phyloP scores from a whole-genome alignment of 495 filamentous ascomycete genomes.

The Venustampulla echinocandica region DNA sequence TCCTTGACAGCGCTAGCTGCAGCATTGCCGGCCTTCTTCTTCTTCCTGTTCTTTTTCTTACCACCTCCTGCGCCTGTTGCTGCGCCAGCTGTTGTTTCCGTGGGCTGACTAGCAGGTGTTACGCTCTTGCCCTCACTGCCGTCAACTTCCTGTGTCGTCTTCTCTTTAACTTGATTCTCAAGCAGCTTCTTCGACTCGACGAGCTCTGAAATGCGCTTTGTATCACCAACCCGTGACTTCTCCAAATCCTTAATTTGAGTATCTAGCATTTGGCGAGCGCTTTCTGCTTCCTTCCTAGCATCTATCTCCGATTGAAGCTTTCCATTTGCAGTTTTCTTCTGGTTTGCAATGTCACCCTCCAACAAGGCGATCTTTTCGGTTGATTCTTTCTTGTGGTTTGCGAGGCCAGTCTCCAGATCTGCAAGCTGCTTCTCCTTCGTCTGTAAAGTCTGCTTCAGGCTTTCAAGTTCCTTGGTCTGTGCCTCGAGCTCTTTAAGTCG shows the following conservation, averaged over 20 bases:
- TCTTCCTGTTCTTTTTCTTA: conserved; percentile 84
- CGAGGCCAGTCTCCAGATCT: conserved; percentile 16
- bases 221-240: conserved; percentile 10
- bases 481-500: conserved; percentile 14
- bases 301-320: conserved; percentile 21
- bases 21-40: conserved; percentile 64
- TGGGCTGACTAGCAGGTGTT: conserved; percentile 3
- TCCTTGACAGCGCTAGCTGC: conserved; percentile 20
- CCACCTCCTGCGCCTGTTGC: conserved; percentile 25
- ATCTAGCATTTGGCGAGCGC: conserved; percentile 5
- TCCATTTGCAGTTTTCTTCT: conserved; percentile 13
- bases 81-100: conserved; percentile 4
- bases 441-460: conserved; percentile 35
- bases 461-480: conserved; percentile 15
- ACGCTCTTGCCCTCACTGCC: neutral
- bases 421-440: conserved; percentile 34
- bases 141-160: conserved; percentile 16
- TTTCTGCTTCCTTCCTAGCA: conserved; percentile 13
- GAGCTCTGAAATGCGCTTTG: conserved; percentile 29
- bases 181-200: conserved; percentile 13
- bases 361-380: conserved; percentile 8
- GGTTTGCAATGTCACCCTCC: conserved; percentile 11
- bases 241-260: conserved; percentile 16
- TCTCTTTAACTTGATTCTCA: conserved; percentile 12
- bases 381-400: conserved; percentile 14